Evolutionary conservation across 1,139 yeast species (phyloP), one percentile per base, ranked within the genome.

Genomic region (Saccharomycopsis hybrid): DNA sequence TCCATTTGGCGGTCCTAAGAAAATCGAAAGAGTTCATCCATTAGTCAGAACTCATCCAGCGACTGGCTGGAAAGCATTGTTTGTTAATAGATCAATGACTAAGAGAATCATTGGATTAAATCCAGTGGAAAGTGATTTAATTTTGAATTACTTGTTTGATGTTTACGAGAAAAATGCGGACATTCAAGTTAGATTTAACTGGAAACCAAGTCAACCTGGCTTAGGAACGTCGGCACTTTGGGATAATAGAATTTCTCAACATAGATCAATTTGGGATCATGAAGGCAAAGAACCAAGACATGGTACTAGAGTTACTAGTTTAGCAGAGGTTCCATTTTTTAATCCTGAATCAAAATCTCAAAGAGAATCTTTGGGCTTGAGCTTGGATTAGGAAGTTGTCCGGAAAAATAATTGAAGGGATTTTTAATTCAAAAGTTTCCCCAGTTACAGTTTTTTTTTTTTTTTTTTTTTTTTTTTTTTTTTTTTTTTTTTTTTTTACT

Each of bases 261-360:
- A 78, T 56, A 37, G 55, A 55, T 62, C 77, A 28, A 73, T 74
- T 38, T 70, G 71, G 73, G 82, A 78, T 61, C 74, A 77, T 57
- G 78, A 74, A 58, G 76, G 48, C 5, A 24, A 28, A 5, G 41
- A 45, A 7, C 9, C 48, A 8, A 70, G 83, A 62, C 82, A 76
- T 56, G 83, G 82, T 31, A 76, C 78, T 32, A 69, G 85, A 61
- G 82, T 78, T 25, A 77, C 80, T 4, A 68, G 81, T 1, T 69
- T 78, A 57, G 83, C 80, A 37, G 83, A 78, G 55, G 62, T 65
- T 43, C 82, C 82, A 33, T 72, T 53, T 63, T 77, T 73, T 60
- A 80, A 78, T 57, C 70, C 73, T 24, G 59, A 65, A 27, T 74
- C 81, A 29, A 72, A 74, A 60, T 71, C 80, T 37, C 81, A 77